Evolutionary conservation across 2,329 filamentous ascomycete species (phyloP).

Genomic region (Alternaria arbusti): DNA sequence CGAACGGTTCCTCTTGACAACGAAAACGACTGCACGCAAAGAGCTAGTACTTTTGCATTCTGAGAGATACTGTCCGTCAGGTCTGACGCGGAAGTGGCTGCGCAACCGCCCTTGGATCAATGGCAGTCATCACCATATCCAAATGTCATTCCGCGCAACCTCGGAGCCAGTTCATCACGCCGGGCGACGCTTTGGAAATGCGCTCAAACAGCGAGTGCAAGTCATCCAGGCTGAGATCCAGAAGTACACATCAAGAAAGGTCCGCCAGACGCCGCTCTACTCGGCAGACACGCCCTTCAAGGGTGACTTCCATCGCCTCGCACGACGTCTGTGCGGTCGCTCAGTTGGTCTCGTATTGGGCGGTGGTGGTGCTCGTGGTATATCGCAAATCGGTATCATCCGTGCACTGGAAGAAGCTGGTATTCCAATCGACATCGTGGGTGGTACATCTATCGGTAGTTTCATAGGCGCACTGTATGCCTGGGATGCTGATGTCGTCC

Average conservation of each 20-base stretch:
- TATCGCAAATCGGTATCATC: constrained; percentile 93
- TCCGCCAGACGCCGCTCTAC: constrained; percentile 88
- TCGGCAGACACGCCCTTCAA: constrained; percentile 92
- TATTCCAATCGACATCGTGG: constrained; percentile 93
- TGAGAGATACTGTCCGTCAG: constrained; percentile 84
- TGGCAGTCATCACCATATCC: constrained; percentile 94
- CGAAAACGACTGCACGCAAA: constrained; percentile 95
- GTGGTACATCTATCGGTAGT: constrained; percentile 93
- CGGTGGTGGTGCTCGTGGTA: constrained; percentile 89
- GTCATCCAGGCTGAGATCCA: constrained; percentile 96
- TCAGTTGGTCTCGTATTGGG: constrained; percentile 93
- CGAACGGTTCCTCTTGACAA: constrained; percentile 92
- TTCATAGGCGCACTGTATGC: constrained; percentile 97
- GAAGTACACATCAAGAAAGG: constrained; percentile 93
- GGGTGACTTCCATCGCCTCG: constrained; percentile 93
- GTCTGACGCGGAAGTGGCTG: constrained; percentile 87
- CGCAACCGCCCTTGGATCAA: constrained; percentile 95
- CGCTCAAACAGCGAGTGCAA: constrained; percentile 90
- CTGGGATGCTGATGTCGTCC: constrained; percentile 93
- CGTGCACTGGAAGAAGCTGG: constrained; percentile 94
- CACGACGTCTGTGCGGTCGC: constrained; percentile 87
- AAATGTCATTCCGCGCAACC: constrained; percentile 86
- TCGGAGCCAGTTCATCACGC: constrained; percentile 77
- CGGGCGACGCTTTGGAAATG: constrained; percentile 79
- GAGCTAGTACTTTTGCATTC: constrained; percentile 88